These are phyloP conservation scores for Phlegmacium glaucopus DNA, from an alignment of 768 basidiomycete species.

Conservation along the genomic window DNA sequence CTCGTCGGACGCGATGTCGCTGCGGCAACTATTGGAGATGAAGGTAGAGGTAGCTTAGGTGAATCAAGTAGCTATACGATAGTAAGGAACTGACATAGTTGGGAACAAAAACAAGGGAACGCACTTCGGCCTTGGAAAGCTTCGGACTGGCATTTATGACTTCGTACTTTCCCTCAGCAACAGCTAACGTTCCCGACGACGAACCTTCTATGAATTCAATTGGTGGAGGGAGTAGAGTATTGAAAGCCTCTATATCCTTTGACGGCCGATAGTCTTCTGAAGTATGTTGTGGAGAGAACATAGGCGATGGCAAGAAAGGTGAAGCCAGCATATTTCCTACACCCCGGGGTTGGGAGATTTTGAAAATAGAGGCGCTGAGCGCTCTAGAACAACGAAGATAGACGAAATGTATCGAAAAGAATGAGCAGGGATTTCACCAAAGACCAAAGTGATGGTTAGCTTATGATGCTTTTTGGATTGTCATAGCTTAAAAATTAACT, in stretches of 20 bases:
- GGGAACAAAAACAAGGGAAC: conserved; percentile 16
- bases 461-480: too few species aligned
- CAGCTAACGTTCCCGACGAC: conserved; percentile 68
- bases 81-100: conserved; percentile 1
- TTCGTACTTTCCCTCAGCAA: conserved; percentile 74
- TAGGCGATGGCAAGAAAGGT: conserved; percentile 52
- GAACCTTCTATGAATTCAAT: conserved; percentile 85
- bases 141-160: conserved; percentile 74
- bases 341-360: too few species aligned
- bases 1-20: conserved; percentile 18
- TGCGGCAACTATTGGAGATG: conserved; percentile 24
- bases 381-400: too few species aligned
- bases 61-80: conserved; percentile 15
- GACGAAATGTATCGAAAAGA: too few species aligned
- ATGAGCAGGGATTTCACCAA: too few species aligned
- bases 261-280: conserved; percentile 63
- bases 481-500: too few species aligned
- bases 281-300: conserved; percentile 47
- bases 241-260: conserved; percentile 72
- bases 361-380: too few species aligned
- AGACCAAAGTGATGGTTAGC: too few species aligned
- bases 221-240: conserved; percentile 73
- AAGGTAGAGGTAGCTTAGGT: conserved; percentile 20
- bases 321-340: conserved; percentile 60
- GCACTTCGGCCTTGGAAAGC: conserved; percentile 43